Evolutionary conservation across 345 rosid genomes (phyloP).

Genomic region (Citrus australasica): DNA sequence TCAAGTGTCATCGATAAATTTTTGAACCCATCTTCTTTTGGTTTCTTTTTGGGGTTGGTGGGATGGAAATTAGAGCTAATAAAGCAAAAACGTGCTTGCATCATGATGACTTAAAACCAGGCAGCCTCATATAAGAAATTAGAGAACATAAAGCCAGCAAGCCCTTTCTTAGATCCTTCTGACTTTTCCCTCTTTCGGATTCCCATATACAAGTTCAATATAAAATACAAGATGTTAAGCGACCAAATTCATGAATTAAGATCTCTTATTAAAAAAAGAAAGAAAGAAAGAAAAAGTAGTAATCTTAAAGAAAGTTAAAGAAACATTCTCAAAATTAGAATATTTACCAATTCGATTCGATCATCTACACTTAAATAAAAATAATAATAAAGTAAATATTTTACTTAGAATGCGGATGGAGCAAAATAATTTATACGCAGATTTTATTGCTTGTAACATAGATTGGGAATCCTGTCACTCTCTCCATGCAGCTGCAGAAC

Average conservation of each 20-base stretch:
- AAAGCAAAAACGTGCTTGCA: not conserved
- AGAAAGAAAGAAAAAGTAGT: too few relatives aligned
- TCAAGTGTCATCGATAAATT: not conserved
- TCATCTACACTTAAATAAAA: too few relatives aligned
- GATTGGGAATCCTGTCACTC: slow-evolving; percentile 2
- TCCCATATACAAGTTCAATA: not conserved
- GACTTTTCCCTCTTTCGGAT: not conserved
- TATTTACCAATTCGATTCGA: not conserved
- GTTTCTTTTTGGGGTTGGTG: not conserved
- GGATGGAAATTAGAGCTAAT: not conserved
- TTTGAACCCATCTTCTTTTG: not conserved
- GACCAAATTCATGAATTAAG: not conserved
- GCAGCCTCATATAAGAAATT: not conserved
- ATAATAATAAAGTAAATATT: too few relatives aligned
- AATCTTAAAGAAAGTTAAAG: not conserved
- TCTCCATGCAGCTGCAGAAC: not conserved
- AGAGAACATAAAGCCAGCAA: not conserved
- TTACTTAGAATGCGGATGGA: not conserved
- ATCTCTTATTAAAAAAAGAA: too few relatives aligned
- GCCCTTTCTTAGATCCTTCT: not conserved
- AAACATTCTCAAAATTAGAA: not conserved
- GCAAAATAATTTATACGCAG: not conserved
- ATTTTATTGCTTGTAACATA: not conserved
- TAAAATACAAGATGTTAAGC: not conserved
- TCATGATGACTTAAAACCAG: not conserved